Base-by-base conservation (phyloP, 2,329 filamentous ascomycete genomes). In the Calonectria hawksworthii region DNA sequence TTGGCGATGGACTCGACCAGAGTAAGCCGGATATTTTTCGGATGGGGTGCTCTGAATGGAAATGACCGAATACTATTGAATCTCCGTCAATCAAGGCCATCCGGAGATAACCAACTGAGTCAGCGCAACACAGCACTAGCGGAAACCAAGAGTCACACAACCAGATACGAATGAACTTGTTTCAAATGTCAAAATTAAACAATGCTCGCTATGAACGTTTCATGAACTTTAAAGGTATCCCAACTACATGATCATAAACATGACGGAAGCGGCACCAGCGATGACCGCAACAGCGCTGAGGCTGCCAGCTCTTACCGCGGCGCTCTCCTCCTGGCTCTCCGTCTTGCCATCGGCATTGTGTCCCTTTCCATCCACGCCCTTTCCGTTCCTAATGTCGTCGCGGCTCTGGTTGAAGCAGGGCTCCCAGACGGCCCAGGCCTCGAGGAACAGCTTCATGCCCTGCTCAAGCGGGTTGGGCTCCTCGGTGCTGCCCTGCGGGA, bases 341-440 rank as follows among this genome's bases (percentile, higher is more conserved):
- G 56, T 38, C 56, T 63, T 63, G 34, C 56, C 56, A 18, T 63
- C 56, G 36, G 56, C 34, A 23, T 63, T 63, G 36, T 63, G 34
- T 13, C 56, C 56, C 34, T 41, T 41, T 2, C 56, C 56, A 28
- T 63, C 56, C 2, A 63, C 56, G 23, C 56, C 56, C 32, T 73
- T 74, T 34, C 54, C 50, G 50, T 77, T 76, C 18, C 74, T 68
- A 23, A 75, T 47, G 36, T 67, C 52, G 36, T 76, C 76, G 18
- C 76, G 63, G 61, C 74, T 78, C 68, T 76, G 38, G 68, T 78
- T 78, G 68, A 78, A 78, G 68, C 76, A 78, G 10, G 76, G 75
- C 36, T 28, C 16, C 76, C 76, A 78, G 7, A n/a, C 32, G 2
- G 69, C 52, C 76, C 76, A 78, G 4, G 76, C 76, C 26, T 73